Base-by-base conservation (phyloP, 768 basidiomycete genomes). In the Lentinula raphanica region DNA sequence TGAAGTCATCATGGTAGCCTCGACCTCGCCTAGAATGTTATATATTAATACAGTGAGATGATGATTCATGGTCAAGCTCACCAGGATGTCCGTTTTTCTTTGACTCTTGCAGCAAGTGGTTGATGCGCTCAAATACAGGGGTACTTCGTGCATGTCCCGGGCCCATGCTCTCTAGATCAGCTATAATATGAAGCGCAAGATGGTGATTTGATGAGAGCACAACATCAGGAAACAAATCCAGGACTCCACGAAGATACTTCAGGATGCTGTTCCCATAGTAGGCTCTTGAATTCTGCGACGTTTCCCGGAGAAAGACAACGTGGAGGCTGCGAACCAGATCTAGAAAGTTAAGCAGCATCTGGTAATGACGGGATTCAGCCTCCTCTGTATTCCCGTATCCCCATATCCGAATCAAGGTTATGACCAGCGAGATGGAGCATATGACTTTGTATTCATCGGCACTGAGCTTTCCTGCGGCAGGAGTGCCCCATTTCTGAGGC, bases 391-490 rank as follows among this genome's bases (percentile, higher is more conserved):
- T n/a, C 5, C 27, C 29, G 17, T 49, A 21, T 1, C 67, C 65
- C 75, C 75, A 78, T 0, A 74, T 59, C 7, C 71, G 64, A 17
- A 72, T 67, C 3, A 77, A 62, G 1, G 72, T 73, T 36, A 76
- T 66, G 0, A 66, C 63, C 0, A 76, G 53, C 54, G 73, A 68
- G 17, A 77, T 64, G 0, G 66, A 65, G 56, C 69, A 70, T 4
- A 68, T 58, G 1, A 65, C 65, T 5, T 70, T 51, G 70, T 72
- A 76, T 29, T 77, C 68, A 42, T 75, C 68, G 0, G 73, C 73
- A 25, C 62, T 67, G 5, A 72, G 66, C 39, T 72, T 72, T 15
- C 70, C 70, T 2, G 63, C 55, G 50, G 66, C 8, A 27, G 55
- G n/a, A 44, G 64, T 65, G 5, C 69, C 62, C 67, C 60, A 61